phyloP scores from a whole-genome alignment of 2,329 filamentous ascomycete species.

The Claviceps cyperi region DNA sequence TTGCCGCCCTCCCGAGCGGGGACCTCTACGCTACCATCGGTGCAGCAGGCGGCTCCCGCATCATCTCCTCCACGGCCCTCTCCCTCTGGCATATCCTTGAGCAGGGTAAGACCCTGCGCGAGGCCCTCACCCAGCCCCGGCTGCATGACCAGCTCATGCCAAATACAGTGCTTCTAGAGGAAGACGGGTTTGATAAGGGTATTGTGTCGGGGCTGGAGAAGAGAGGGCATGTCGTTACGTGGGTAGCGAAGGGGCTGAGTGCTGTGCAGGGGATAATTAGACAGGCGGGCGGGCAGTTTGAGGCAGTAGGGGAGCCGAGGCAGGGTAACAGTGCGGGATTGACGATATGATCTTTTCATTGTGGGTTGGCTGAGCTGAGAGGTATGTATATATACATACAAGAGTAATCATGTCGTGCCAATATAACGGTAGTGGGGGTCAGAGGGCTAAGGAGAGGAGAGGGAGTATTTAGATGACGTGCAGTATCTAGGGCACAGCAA shows the following conservation, averaged over 20 bases:
- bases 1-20: constrained; percentile 49
- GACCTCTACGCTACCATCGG: constrained; percentile 56
- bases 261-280: constrained; percentile 56
- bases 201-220: constrained; percentile 48
- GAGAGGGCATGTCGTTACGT: constrained; percentile 58
- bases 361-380: too few species aligned
- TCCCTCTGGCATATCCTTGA: constrained; percentile 61
- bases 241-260: constrained; percentile 48
- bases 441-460: too few species aligned
- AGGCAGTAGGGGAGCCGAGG: constrained; percentile 63
- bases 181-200: constrained; percentile 43
- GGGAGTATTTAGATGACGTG: too few species aligned
- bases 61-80: constrained; percentile 68
- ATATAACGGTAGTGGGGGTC: too few species aligned
- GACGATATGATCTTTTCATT: constrained; percentile 19
- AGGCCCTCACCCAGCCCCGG: constrained; percentile 52
- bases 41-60: constrained; percentile 67
- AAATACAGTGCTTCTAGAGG: constrained; percentile 53
- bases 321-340: constrained; percentile 57
- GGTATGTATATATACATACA: too few species aligned
- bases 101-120: constrained; percentile 37
- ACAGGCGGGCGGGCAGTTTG: constrained; percentile 52
- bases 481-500: too few species aligned
- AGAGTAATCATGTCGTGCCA: too few species aligned
- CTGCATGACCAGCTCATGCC: constrained; percentile 76